Conservation (phyloP, 1,284 basidiomycete species). For the Tylopilus orsonianus region DNA sequence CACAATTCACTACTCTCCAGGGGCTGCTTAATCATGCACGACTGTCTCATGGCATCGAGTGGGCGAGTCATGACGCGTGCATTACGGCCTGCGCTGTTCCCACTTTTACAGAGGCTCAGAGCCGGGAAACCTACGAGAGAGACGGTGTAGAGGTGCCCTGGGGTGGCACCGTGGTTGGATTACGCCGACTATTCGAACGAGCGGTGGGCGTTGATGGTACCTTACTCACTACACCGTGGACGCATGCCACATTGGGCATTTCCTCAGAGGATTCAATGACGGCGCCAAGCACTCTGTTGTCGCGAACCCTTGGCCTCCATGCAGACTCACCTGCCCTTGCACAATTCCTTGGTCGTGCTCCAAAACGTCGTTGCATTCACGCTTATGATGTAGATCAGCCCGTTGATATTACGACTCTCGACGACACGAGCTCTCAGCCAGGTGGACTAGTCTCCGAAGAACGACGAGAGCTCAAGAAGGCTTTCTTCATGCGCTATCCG, state of each 20-base stretch:
- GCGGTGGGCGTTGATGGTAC: slow-evolving; percentile 53
- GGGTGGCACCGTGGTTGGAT: slow-evolving; percentile 40
- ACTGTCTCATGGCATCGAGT: slow-evolving; percentile 63
- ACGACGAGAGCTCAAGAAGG: slow-evolving; percentile 29
- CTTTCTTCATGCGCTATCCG: slow-evolving; percentile 40
- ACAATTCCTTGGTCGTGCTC: slow-evolving; percentile 61
- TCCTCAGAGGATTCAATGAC: slow-evolving; percentile 4
- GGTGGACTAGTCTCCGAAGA: slow-evolving; percentile 1
- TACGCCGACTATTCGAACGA: slow-evolving; percentile 65
- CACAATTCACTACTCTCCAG: slow-evolving; percentile 70
- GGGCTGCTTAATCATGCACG: slow-evolving; percentile 76
- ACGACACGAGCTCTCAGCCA: slow-evolving; percentile 2
- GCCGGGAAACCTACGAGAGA: slow-evolving; percentile 51
- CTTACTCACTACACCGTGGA: slow-evolving; percentile 10
- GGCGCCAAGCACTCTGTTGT: slow-evolving; percentile 43
- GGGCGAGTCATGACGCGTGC: slow-evolving; percentile 74
- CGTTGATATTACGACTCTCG: slow-evolving; percentile 33
- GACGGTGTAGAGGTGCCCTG: slow-evolving; percentile 54
- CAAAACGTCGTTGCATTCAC: slow-evolving; percentile 56
- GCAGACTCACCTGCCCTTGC: slow-evolving; percentile 71
- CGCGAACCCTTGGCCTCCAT: slow-evolving; percentile 65
- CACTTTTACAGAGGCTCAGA: slow-evolving; percentile 40
- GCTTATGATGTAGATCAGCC: slow-evolving; percentile 49
- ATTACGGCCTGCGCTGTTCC: slow-evolving; percentile 61
- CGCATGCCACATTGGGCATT: slow-evolving; percentile 6